Evolutionary conservation across 495 filamentous ascomycete genomes (phyloP).

Genomic region (Tuber magnatum): DNA sequence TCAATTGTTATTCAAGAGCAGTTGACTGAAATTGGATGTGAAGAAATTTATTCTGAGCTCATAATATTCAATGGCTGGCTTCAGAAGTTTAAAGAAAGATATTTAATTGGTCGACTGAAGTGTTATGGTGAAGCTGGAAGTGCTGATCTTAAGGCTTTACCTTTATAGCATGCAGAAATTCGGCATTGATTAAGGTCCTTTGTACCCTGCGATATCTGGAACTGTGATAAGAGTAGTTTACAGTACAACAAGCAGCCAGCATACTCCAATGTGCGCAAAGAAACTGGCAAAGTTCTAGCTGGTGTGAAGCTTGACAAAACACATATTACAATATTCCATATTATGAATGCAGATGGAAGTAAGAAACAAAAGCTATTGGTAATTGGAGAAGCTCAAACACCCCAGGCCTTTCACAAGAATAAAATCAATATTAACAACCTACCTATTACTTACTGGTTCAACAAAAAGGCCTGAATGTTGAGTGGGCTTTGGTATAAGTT

Average conservation of each 20-base stretch:
- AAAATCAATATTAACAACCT: too few species aligned
- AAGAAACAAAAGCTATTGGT: too few species aligned
- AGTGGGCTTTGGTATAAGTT: too few species aligned
- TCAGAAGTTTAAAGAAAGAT: slow-evolving; percentile 27
- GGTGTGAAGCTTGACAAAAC: too few species aligned
- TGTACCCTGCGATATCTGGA: slow-evolving; percentile 19
- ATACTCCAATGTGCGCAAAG: neutral
- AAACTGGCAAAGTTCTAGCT: too few species aligned
- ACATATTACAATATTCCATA: too few species aligned
- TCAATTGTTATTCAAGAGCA: slow-evolving; percentile 25
- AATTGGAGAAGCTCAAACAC: too few species aligned
- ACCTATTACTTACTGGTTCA: too few species aligned
- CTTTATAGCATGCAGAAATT: slow-evolving; percentile 13
- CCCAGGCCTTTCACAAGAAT: too few species aligned
- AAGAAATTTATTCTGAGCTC: slow-evolving; percentile 27
- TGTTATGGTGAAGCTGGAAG: slow-evolving; percentile 14
- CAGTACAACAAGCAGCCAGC: slow-evolving; percentile 14
- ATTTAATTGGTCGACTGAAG: slow-evolving; percentile 27
- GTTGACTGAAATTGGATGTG: slow-evolving; percentile 16
- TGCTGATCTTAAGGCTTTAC: slow-evolving; percentile 15
- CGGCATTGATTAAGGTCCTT: slow-evolving; percentile 16
- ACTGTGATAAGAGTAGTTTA: slow-evolving; percentile 25
- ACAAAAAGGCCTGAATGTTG: too few species aligned
- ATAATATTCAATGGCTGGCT: slow-evolving; percentile 31
- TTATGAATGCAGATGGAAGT: too few species aligned